Conservation (phyloP, 2,329 filamentous ascomycete genomes). For the Exophiala aquamarina region DNA sequence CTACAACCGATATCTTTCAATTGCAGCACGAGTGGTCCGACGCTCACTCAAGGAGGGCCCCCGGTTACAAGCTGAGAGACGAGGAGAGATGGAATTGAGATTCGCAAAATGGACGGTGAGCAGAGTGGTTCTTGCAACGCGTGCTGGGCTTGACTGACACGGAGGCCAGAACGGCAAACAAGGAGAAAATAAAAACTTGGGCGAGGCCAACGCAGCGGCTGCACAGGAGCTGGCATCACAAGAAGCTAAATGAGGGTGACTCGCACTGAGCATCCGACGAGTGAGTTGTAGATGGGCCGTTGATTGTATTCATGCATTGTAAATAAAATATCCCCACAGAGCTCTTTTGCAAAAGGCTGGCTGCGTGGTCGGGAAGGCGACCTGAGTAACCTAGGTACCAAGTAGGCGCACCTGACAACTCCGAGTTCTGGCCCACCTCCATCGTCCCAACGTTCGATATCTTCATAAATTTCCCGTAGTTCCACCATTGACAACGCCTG, state of each 20-base stretch:
- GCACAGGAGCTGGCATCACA: constrained; percentile 45
- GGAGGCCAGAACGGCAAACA: constrained; percentile 84
- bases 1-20: constrained; percentile 99
- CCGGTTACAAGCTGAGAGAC: constrained; percentile 81
- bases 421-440: too few relatives aligned
- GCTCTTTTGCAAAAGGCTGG: too few relatives aligned
- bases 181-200: constrained; percentile 76
- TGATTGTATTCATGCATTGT: not conserved
- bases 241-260: constrained; percentile 40
- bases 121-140: constrained; percentile 27
- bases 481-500: too few relatives aligned
- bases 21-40: constrained; percentile 92
- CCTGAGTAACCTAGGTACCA: too few relatives aligned
- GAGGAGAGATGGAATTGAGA: constrained; percentile 83
- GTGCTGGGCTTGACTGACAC: constrained; percentile 9
- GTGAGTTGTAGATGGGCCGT: too few relatives aligned
- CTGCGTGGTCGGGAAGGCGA: too few relatives aligned
- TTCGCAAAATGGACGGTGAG: constrained; percentile 96
- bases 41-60: constrained; percentile 95
- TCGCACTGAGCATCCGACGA: too few relatives aligned
- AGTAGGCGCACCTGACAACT: constrained; percentile 3
- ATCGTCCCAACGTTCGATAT: too few relatives aligned
- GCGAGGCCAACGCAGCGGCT: constrained; percentile 52
- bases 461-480: too few relatives aligned
- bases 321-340: not conserved